phyloP scores from a whole-genome alignment of 805 yeast genomes.

The Candida coleopterorum region DNA sequence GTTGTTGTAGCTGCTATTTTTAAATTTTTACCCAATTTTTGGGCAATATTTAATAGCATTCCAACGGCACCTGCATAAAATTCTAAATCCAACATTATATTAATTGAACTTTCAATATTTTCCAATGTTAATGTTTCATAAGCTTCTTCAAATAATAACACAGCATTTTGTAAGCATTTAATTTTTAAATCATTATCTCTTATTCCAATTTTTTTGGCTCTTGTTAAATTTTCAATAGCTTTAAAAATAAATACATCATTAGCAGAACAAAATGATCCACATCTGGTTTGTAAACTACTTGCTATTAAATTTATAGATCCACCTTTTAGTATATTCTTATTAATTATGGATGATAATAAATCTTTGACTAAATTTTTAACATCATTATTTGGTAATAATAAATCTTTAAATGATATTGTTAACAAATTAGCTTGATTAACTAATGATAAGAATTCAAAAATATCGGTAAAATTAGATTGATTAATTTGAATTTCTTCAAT shows the following conservation, averaged over 20 bases:
- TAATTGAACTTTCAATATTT: conserved; percentile 74
- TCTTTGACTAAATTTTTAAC: conserved; percentile 73
- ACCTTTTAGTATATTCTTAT: conserved; percentile 85
- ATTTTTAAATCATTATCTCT: conserved; percentile 67
- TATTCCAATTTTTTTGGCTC: conserved; percentile 71
- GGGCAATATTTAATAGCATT: conserved; percentile 72
- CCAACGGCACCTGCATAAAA: conserved; percentile 84
- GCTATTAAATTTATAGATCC: conserved; percentile 90
- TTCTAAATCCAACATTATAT: conserved; percentile 70
- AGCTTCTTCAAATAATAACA: conserved; percentile 70
- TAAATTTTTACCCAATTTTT: conserved; percentile 41
- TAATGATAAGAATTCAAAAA: conserved; percentile 62
- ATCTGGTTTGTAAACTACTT: conserved; percentile 79
- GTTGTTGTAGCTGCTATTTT: conserved; percentile 3
- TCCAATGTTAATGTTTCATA: conserved; percentile 74
- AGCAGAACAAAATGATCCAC: conserved; percentile 92
- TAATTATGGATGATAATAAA: conserved; percentile 81
- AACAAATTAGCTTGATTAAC: conserved; percentile 68
- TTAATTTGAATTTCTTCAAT: conserved; percentile 60
- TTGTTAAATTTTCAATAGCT: conserved; percentile 86
- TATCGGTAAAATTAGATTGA: conserved; percentile 49
- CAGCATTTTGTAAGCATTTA: conserved; percentile 68
- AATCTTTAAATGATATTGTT: conserved; percentile 63
- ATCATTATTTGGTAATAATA: conserved; percentile 66
- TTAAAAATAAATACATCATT: conserved; percentile 91